A percentile compares a stretch with the other conserved stretches of the same genome.
phyloP scores from a whole-genome alignment of 306 rosid genomes.

The Pueraria montana region DNA sequence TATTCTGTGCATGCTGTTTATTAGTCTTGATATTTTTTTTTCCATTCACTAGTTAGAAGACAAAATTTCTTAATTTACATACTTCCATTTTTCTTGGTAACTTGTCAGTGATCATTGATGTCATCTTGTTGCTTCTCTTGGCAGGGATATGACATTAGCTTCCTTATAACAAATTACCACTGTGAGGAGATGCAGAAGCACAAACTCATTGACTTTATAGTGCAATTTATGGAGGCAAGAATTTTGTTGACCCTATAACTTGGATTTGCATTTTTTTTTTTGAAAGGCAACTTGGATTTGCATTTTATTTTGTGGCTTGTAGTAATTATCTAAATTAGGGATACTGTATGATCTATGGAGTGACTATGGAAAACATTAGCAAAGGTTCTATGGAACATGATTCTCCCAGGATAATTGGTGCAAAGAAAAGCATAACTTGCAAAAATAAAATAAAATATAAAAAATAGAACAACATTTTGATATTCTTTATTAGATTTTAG shows the following conservation, averaged over 20 bases:
- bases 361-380: slow-evolving; percentile 21
- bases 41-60: slow-evolving; percentile 6
- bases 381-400: slow-evolving; percentile 22
- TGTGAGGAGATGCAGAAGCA: slow-evolving; percentile 98
- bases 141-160: slow-evolving; percentile 99
- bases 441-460: background rate
- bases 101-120: slow-evolving; percentile 5
- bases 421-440: slow-evolving; percentile 17
- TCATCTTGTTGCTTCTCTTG: slow-evolving; percentile 45
- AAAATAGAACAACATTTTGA: slow-evolving; percentile 10
- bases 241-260: slow-evolving; percentile 44
- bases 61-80: background rate
- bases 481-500: slow-evolving; percentile 32
- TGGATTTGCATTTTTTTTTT: slow-evolving; percentile 34
- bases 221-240: slow-evolving; percentile 98
- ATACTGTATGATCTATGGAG: background rate
- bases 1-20: background rate
- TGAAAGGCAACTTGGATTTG: slow-evolving; percentile 34
- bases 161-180: slow-evolving; percentile 94
- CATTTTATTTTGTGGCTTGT: slow-evolving; percentile 20
- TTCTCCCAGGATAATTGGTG: slow-evolving; percentile 16
- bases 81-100: slow-evolving; percentile 2
- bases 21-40: slow-evolving; percentile 37
- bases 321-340: slow-evolving; percentile 7
- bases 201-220: slow-evolving; percentile 94